These are phyloP conservation scores for Brassica hybrid DNA, from an alignment of 441 rosid genomes.

Conservation along the genomic window DNA sequence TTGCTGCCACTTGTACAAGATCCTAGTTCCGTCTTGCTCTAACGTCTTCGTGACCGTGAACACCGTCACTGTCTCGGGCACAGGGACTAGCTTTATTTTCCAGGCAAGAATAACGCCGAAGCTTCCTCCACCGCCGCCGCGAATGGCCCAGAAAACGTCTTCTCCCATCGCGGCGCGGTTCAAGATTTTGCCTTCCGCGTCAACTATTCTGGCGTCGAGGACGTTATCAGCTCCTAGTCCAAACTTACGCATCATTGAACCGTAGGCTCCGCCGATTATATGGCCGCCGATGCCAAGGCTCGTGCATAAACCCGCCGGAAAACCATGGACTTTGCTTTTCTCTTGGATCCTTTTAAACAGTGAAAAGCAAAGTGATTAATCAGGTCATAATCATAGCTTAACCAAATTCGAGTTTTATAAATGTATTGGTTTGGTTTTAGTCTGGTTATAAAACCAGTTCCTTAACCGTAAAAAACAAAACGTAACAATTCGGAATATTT, in stretches of 20 bases:
- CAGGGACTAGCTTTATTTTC: slow-evolving; percentile 45
- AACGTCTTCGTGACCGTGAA: slow-evolving; percentile 44
- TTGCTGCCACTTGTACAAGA: slow-evolving; percentile 48
- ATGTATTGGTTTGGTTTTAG: slow-evolving; percentile 1
- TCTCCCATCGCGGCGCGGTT: slow-evolving; percentile 54
- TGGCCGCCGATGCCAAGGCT: slow-evolving; percentile 55
- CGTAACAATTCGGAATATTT: neutral
- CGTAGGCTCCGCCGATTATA: slow-evolving; percentile 53
- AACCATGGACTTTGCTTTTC: slow-evolving; percentile 49
- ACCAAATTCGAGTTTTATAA: neutral
- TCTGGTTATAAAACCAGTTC: neutral
- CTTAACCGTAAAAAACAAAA: neutral
- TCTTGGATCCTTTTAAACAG: slow-evolving; percentile 44
- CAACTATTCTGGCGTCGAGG: slow-evolving; percentile 50
- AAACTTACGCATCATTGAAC: slow-evolving; percentile 51
- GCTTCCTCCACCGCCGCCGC: slow-evolving; percentile 52
- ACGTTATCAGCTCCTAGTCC: slow-evolving; percentile 56
- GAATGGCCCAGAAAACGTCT: slow-evolving; percentile 50
- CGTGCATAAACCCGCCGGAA: slow-evolving; percentile 53
- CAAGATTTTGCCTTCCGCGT: slow-evolving; percentile 44
- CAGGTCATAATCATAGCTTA: neutral
- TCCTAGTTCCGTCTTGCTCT: slow-evolving; percentile 44
- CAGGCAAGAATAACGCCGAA: slow-evolving; percentile 47
- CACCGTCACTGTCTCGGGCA: slow-evolving; percentile 46
- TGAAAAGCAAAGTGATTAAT: neutral